A percentile compares a stretch with the other conserved stretches of the same genome.
Conservation (phyloP, 2,329 filamentous ascomycete genomes). For the Colletotrichum abscissum region DNA sequence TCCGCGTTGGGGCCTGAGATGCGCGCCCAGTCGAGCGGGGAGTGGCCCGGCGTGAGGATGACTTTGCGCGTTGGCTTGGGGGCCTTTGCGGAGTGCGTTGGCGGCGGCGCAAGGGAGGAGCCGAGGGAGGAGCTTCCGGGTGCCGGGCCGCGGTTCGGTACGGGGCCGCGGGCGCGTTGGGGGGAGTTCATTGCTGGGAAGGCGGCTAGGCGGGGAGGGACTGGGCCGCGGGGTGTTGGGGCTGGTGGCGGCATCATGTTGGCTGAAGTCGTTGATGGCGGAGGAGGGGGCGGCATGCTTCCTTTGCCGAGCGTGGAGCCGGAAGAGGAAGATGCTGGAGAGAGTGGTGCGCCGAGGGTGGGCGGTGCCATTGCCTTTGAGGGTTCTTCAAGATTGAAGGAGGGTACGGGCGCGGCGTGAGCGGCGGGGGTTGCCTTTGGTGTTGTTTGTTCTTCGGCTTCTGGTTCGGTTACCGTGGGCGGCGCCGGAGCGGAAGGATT, state of each 20-base stretch:
- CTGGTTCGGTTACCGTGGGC: conserved; percentile 38
- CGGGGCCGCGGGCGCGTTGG: conserved; percentile 39
- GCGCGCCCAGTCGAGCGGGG: conserved; percentile 94
- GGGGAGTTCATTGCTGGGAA: conserved; percentile 38
- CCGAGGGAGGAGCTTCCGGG: conserved; percentile 38
- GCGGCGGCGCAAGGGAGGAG: conserved; percentile 64
- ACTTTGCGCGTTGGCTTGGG: conserved; percentile 76
- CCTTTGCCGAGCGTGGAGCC: conserved; percentile 34
- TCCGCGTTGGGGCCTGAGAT: conserved; percentile 74
- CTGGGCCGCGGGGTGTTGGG: conserved; percentile 39
- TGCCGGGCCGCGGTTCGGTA: conserved; percentile 48
- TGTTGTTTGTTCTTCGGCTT: conserved; percentile 58
- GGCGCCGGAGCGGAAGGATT: background rate
- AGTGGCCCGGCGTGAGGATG: conserved; percentile 88
- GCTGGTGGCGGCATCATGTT: conserved; percentile 45
- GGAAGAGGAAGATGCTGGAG: conserved; percentile 31
- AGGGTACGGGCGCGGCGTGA: conserved; percentile 51
- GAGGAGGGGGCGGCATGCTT: conserved; percentile 33
- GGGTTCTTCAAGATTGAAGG: conserved; percentile 53
- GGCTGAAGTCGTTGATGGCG: background rate
- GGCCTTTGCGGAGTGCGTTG: conserved; percentile 63
- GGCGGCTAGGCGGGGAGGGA: conserved; percentile 33
- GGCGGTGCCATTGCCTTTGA: conserved; percentile 21
- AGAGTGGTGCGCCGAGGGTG: conserved; percentile 32
- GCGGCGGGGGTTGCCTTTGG: conserved; percentile 57